Evolutionary conservation across 257 asterid species (phyloP).

Genomic region (Cordia subcordata): DNA sequence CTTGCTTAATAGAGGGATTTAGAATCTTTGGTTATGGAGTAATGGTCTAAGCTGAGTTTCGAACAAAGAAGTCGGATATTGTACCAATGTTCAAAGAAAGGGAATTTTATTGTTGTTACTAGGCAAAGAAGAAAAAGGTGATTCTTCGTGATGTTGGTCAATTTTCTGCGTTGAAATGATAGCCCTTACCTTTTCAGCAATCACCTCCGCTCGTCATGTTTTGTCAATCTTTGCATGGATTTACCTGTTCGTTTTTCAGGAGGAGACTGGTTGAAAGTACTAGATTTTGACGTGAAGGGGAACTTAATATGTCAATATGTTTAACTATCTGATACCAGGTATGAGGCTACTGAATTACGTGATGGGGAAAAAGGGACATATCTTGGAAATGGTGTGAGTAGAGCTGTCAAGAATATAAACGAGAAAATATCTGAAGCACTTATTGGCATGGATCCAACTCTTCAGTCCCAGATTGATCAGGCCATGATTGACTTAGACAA

Average conservation of each 20-base stretch:
- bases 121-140: no score
- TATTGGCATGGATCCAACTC: conserved; percentile 98
- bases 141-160: no score
- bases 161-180: no score
- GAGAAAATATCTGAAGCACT: conserved; percentile 95
- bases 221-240: no score
- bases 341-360: conserved; percentile 91
- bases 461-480: conserved; percentile 96
- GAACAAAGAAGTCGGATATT: no score
- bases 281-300: not conserved
- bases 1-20: no score
- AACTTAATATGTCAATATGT: conserved; percentile 9
- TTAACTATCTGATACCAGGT: conserved; percentile 39
- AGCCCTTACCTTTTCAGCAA: no score
- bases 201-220: not conserved
- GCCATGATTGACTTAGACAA: conserved; percentile 98
- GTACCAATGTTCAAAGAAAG: no score
- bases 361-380: conserved; percentile 91
- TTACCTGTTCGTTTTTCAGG: not conserved
- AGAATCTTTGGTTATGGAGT: no score
- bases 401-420: conserved; percentile 89
- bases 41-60: no score
- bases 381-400: conserved; percentile 92
- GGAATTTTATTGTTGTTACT: no score
- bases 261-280: not conserved